Evolutionary conservation across 2,329 filamentous ascomycete genomes (phyloP).

Genomic region (Diaporthe ampelina): DNA sequence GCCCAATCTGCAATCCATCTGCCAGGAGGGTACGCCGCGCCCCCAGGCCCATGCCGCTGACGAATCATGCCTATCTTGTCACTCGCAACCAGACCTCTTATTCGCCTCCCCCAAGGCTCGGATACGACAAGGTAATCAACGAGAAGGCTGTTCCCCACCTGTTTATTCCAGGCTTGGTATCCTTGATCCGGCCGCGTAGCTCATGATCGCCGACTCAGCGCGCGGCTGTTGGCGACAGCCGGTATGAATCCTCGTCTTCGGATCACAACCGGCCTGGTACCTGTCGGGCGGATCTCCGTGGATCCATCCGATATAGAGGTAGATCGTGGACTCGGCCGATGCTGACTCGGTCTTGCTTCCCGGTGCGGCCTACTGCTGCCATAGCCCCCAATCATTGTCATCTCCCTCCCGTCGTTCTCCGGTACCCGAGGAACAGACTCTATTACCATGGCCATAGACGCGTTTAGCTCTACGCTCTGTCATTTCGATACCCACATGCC

Average conservation of each 20-base stretch:
- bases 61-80: slow-evolving; percentile 29
- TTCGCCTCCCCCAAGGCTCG: slow-evolving; percentile 7
- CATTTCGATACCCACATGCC: slow-evolving; percentile 24
- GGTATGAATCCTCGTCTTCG: slow-evolving; percentile 30
- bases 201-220: slow-evolving; percentile 6
- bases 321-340: slow-evolving; percentile 34
- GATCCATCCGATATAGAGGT: slow-evolving; percentile 34
- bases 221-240: slow-evolving; percentile 26
- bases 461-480: slow-evolving; percentile 6
- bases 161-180: slow-evolving; percentile 27
- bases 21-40: neutral
- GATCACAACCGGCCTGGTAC: slow-evolving; percentile 33
- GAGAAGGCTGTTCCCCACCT: slow-evolving; percentile 8
- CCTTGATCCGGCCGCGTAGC: slow-evolving; percentile 15
- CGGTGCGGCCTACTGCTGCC: slow-evolving; percentile 20
- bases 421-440: neutral
- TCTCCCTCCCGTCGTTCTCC: neutral
- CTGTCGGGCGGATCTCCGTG: slow-evolving; percentile 39
- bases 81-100: slow-evolving; percentile 29
- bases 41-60: slow-evolving; percentile 12
- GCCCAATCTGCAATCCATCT: neutral
- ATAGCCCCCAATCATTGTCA: slow-evolving; percentile 2
- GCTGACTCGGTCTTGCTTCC: slow-evolving; percentile 30
- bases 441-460: neutral
- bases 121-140: slow-evolving; percentile 31